Evolutionary conservation across 2,329 filamentous ascomycete species (phyloP).

Genomic region (Piedraia hortae): DNA sequence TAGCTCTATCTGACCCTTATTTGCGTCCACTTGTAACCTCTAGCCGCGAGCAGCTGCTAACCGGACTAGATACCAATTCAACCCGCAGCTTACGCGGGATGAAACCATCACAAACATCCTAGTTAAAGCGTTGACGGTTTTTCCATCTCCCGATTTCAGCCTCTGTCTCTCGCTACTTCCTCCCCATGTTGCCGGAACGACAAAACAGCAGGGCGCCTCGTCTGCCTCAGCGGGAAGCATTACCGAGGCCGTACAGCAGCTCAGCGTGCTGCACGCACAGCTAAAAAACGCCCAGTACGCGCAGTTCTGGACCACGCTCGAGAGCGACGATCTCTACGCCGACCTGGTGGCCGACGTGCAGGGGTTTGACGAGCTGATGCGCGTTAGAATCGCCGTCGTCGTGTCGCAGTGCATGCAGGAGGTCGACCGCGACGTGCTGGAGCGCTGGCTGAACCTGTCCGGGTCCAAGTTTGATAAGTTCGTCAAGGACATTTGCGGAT

Average conservation of each 20-base stretch:
- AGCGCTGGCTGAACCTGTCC: constrained; percentile 22
- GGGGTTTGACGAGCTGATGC: constrained; percentile 84
- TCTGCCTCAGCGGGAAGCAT: constrained; percentile 32
- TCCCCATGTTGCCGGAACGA: constrained; percentile 43
- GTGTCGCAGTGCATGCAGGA: constrained; percentile 67
- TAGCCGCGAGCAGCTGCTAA: constrained; percentile 1
- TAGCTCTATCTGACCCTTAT: constrained; percentile 43
- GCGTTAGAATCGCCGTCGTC: constrained; percentile 66
- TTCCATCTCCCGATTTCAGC: constrained; percentile 84
- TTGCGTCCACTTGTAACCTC: neutral
- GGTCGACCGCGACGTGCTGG: constrained; percentile 25
- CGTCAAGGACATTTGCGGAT: constrained; percentile 36
- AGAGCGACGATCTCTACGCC: constrained; percentile 84
- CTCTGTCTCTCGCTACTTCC: constrained; percentile 85
- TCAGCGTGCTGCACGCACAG: constrained; percentile 56
- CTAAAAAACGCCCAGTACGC: constrained; percentile 78
- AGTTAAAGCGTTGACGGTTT: constrained; percentile 90
- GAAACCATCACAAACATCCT: constrained; percentile 98
- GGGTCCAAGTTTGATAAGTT: constrained; percentile 23
- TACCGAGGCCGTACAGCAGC: constrained; percentile 72
- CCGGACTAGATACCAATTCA: constrained; percentile 72
- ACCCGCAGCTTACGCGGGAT: constrained; percentile 88
- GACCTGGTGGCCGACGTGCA: constrained; percentile 83
- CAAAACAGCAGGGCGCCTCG: constrained; percentile 19
- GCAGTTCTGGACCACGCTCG: constrained; percentile 75